Evolutionary conservation across 805 yeast species (phyloP), one percentile per base, ranked within the genome.

Genomic region (Schizosaccharomyces osmophilus): DNA sequence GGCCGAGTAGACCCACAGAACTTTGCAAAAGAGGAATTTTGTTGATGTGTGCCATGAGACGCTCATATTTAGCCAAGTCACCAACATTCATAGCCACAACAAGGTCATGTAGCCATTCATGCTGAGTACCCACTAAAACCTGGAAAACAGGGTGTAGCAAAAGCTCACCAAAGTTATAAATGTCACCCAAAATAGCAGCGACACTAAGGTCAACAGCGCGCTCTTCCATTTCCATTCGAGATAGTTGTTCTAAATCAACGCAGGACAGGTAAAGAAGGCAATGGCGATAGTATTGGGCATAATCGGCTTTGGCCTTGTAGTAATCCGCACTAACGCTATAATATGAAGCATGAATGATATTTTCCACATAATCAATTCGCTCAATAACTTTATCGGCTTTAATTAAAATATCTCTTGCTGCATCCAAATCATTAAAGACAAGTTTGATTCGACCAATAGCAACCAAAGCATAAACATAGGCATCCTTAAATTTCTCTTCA

Each of bases 111-210:
- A 93, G 74, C 95, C 95, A 87, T 45, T 73, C 71, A 70, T 79
- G 79, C 57, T 74, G 74, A 51, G 79, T 71, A 61, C 74, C 76
- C 32, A 73, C 73, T 54, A 84, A 77, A 48, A 75, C 71, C 54
- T 74, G 69, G 71, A 88, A 78, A 59, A 90, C 82, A 55, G 93
- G 95, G 72, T 90, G 97, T 70, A 88, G 81, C 64, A 93, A 78
- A 64, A 93, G 79, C 73, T 93, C 98, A 61, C 97, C 97, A 72
- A 93, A 93, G 74, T 90, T 93, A 76, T 87, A 93, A 67, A 90
- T 86, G 69, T 88, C 95, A 59, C 97, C 97, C 67, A 90, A 77
- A 63, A 93, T 74, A 0, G 97, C 97, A 41, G 95, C 82, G 58
- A 87, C 77, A 63, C 90, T 79, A 66, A 90, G 79, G 66, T 90